These are phyloP conservation scores for Boeremia exigua DNA, from an alignment of 2,329 filamentous ascomycete genomes.

Conservation along the genomic window DNA sequence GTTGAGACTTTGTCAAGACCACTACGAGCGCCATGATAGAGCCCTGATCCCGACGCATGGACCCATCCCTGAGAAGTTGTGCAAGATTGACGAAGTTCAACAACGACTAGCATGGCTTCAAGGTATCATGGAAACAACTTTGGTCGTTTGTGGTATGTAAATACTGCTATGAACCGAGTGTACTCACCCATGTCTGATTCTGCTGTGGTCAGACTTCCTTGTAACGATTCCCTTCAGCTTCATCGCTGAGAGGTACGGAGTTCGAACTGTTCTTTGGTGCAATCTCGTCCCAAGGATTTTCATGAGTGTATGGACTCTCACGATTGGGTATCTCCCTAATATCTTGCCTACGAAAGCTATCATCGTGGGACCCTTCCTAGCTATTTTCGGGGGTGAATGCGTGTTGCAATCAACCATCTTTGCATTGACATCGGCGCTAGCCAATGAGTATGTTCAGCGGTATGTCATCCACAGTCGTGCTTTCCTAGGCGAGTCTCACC, in stretches of 20 bases:
- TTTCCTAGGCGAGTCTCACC: conserved; percentile 2
- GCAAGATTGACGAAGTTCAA: conserved; percentile 62
- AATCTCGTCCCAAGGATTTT: conserved; percentile 42
- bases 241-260: conserved; percentile 38
- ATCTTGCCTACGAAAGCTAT: conserved; percentile 41
- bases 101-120: conserved; percentile 60
- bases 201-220: conserved; percentile 33
- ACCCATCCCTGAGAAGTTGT: conserved; percentile 58
- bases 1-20: conserved; percentile 53
- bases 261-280: conserved; percentile 38
- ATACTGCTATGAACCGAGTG: background rate
- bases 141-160: conserved; percentile 44
- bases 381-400: conserved; percentile 45
- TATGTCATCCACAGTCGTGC: conserved; percentile 10
- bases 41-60: conserved; percentile 45
- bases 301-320: conserved; percentile 40
- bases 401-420: conserved; percentile 46
- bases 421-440: conserved; percentile 41
- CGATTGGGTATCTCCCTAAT: conserved; percentile 36
- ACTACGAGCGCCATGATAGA: conserved; percentile 55
- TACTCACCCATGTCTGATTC: conserved; percentile 16
- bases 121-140: conserved; percentile 51
- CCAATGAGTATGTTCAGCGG: conserved; percentile 42
- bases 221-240: conserved; percentile 47
- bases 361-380: conserved; percentile 38